These are phyloP conservation scores for Solanum etuberosum DNA, from an alignment of 257 asterid genomes.

Conservation along the genomic window DNA sequence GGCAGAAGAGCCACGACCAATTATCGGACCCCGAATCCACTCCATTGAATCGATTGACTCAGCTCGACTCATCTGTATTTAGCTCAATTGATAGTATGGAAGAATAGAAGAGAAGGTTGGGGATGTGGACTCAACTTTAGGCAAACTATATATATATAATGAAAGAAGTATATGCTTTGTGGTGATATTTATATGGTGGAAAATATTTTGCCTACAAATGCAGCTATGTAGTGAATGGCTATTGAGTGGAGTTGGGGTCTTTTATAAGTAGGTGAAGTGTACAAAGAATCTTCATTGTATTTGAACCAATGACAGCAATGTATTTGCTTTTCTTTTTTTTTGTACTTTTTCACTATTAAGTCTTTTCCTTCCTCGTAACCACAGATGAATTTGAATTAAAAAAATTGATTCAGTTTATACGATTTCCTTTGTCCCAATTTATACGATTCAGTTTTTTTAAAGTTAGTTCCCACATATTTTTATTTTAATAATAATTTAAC, in stretches of 20 bases:
- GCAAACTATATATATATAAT: not conserved
- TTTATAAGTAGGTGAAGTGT: conserved; percentile 19
- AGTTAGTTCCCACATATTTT: too few relatives aligned
- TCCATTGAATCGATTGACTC: conserved; percentile 6
- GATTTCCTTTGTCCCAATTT: too few relatives aligned
- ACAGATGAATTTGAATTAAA: too few relatives aligned
- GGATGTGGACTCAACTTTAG: not conserved
- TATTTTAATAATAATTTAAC: accelerated
- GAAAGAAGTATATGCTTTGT: not conserved
- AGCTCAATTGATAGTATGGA: not conserved
- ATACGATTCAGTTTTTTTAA: too few relatives aligned
- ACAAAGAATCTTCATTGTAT: conserved; percentile 19
- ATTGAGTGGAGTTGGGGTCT: not conserved
- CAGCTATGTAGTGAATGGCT: conserved; percentile 13
- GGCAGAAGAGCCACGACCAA: conserved; percentile 83
- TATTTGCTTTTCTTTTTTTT: conserved; percentile 6
- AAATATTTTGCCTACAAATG: not conserved
- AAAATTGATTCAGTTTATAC: too few relatives aligned
- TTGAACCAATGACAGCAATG: conserved; percentile 20
- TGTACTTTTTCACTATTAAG: not conserved
- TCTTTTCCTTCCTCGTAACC: not conserved
- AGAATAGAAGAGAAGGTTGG: not conserved
- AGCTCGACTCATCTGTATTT: not conserved
- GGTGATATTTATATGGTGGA: conserved; percentile 12
- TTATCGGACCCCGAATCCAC: conserved; percentile 69